Evolutionary conservation across 1,284 basidiomycete species (phyloP), one percentile per base, ranked within the genome.

Genomic region (Rugosomyces carneus): DNA sequence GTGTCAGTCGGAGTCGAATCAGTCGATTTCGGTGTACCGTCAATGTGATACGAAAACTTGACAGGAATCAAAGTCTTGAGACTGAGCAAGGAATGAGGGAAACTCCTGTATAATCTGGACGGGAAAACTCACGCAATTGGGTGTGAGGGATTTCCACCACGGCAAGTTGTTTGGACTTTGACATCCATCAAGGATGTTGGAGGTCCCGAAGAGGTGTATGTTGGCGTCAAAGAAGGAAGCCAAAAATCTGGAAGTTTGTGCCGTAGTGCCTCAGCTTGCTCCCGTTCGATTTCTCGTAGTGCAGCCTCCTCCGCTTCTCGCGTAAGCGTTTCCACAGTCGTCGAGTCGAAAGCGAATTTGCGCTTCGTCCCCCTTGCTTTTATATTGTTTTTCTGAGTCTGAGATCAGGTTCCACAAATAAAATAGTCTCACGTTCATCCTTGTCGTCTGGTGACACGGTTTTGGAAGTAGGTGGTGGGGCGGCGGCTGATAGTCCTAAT

Each of bases 161-260:
- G 78, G 67, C 93, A 97, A 50, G 87, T 80, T 5, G 90, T 91
- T 61, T 90, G 86, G 32, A 92, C 67, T 65, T 93, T 93, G 42
- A 91, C 78, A 56, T 90, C 86, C 53, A 80, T 76, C 27, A 93
- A 65, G 4, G 69, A 84, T 53, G 59, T 76, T 49, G 71, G 89
- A 7, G 78, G 80, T 0, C 83, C 82, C 21, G 56, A 71, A 4
- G 76, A 77, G 0, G 78, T 66, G 57, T 85, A 84, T 1, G 86
- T 88, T 0, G 93, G 93, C 0, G 93, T 91, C 27, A 95, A 67
- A 0, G 81, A 89, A 15, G 89, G 93, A 37, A 96, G 72, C 93
- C 93, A 97, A 62, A 95, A 98, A 56, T 94, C 91, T 0, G 93
- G 92, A 5, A 97, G 75, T 63, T 95, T 95, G 47, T 81, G 77